Conservation (phyloP, 2,329 filamentous ascomycete genomes). For the Verticillium zaregamsianum region DNA sequence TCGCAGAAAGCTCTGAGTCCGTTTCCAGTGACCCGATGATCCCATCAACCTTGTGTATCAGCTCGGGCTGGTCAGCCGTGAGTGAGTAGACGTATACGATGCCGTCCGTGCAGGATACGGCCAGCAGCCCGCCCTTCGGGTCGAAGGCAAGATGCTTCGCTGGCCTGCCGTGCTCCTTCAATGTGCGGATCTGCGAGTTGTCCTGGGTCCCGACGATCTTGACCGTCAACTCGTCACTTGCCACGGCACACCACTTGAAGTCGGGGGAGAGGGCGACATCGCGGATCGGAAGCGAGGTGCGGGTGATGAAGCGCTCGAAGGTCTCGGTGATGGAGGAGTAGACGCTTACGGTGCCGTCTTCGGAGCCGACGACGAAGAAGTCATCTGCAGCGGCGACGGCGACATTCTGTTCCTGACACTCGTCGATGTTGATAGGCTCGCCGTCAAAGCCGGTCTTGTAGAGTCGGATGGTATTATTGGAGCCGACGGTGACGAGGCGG, state of each 20-base stretch:
- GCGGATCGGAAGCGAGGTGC: conserved; percentile 80
- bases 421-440: conserved; percentile 88
- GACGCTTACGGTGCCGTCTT: conserved; percentile 93
- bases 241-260: conserved; percentile 83
- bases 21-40: conserved; percentile 75
- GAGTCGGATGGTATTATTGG: conserved; percentile 88
- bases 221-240: conserved; percentile 92
- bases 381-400: conserved; percentile 70
- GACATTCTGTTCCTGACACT: conserved; percentile 81
- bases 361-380: conserved; percentile 84
- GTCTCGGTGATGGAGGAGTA: conserved; percentile 73
- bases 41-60: conserved; percentile 81
- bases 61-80: conserved; percentile 69
- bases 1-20: conserved; percentile 71
- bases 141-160: conserved; percentile 92
- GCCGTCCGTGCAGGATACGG: conserved; percentile 85
- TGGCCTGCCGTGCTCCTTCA: conserved; percentile 81
- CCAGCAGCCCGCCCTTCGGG: conserved; percentile 67
- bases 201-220: conserved; percentile 83
- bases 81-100: conserved; percentile 87
- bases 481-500: conserved; percentile 84
- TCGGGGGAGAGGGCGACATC: conserved; percentile 82
- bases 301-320: conserved; percentile 78
- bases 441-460: conserved; percentile 90
- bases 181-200: conserved; percentile 68